Evolutionary conservation across 257 asterid genomes (phyloP), one percentile per base, ranked within the genome.

Genomic region (Petunia secreta): DNA sequence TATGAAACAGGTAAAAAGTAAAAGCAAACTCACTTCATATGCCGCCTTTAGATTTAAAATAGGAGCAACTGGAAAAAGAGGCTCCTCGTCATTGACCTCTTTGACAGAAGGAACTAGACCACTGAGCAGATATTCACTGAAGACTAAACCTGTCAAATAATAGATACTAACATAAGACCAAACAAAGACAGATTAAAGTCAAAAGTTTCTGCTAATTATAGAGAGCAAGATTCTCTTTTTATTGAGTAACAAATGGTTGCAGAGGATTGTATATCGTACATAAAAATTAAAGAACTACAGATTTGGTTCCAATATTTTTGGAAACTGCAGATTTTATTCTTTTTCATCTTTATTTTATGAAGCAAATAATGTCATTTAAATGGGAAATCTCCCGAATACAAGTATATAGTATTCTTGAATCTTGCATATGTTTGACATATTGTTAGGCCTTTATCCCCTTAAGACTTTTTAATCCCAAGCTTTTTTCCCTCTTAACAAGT

Each of bases 81-180:
- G 99, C 85, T 95, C 99, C 87, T 91, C 99, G 25, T 89, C 88
- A 85, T 95, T 95, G 83, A 93, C 98, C 89, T 93, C 98, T 89
- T 91, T 95, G 39, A 95, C 93, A 64, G 97, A 91, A 80, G 99
- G 99, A 81, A 95, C 94, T 14, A 93, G 87, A 83, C 99, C 99
- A 77, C 96, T 93, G 83, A 95, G 96, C 81, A 93, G 93, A 88
- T 93, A 95, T 86, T 95, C 97, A 75, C 97, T 91, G 87, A 93
- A 95, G 84, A 95, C 91, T 82, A 95, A 85, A 88, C 99, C 98
- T 95, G 91, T 82, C 53, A 71, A 80, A 66, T 48, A 48, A 48
- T 52, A 69, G 77, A 25, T 41, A 0, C 77, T 48, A 34, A 71
- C 59, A 48, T 46, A 71, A 48, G 60, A 71, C 48, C 25, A 48